phyloP scores from a whole-genome alignment of 2,329 filamentous ascomycete genomes.

The Calonectria hawksworthii region DNA sequence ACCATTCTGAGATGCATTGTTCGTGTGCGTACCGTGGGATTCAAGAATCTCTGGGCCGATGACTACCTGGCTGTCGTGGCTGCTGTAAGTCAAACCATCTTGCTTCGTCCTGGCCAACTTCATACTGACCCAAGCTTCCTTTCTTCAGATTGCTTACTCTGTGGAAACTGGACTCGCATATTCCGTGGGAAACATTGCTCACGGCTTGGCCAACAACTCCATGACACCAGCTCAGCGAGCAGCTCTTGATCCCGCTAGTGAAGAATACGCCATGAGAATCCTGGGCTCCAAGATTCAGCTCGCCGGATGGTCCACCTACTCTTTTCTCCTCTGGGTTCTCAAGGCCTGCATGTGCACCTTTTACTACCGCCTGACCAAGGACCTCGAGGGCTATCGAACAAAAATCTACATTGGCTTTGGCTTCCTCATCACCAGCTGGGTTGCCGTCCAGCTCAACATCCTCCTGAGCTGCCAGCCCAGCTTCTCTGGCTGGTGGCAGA shows the following conservation, averaged over 20 bases:
- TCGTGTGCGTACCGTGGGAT: conserved; percentile 62
- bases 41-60: conserved; percentile 66
- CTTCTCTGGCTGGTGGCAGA: conserved; percentile 70
- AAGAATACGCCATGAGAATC: conserved; percentile 62
- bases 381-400: conserved; percentile 55
- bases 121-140: background rate
- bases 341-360: conserved; percentile 71
- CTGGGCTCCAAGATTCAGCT: conserved; percentile 70
- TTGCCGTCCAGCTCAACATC: conserved; percentile 63
- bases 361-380: conserved; percentile 66
- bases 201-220: conserved; percentile 68
- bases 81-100: conserved; percentile 54
- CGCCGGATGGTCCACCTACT: conserved; percentile 68
- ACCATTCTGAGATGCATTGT: conserved; percentile 66
- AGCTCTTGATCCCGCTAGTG: conserved; percentile 57
- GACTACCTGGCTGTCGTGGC: conserved; percentile 72
- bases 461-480: conserved; percentile 66
- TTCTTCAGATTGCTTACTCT: conserved; percentile 62
- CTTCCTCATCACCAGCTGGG: conserved; percentile 63
- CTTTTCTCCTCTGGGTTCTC: conserved; percentile 66
- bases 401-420: conserved; percentile 65
- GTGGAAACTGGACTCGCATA: conserved; percentile 66
- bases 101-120: background rate
- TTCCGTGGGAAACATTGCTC: conserved; percentile 61
- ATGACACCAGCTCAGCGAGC: conserved; percentile 67